Evolutionary conservation across 352 stramenopile species (phyloP).

Genomic region (Pythium scleroteichum): DNA sequence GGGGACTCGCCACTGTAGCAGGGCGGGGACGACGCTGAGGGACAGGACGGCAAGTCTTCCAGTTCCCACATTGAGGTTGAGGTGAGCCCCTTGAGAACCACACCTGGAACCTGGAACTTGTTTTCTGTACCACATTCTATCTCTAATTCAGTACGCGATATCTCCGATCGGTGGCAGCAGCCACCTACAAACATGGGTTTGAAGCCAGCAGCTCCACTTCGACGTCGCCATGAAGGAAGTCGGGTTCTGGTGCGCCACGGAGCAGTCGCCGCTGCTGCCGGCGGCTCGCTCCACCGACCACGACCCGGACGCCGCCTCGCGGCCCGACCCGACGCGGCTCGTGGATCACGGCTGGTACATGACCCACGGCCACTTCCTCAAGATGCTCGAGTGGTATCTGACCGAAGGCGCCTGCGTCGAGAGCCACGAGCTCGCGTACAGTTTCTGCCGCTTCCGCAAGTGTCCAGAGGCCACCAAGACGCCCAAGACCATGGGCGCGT

Average conservation of each 20-base stretch:
- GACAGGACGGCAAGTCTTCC: too few relatives aligned
- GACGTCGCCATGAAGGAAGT: slow-evolving; percentile 13
- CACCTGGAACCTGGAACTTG: too few relatives aligned
- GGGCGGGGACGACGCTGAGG: too few relatives aligned
- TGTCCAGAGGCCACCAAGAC: slow-evolving; percentile 40
- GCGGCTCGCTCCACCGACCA: slow-evolving; percentile 1
- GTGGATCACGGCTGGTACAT: slow-evolving; percentile 57
- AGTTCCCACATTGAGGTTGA: too few relatives aligned
- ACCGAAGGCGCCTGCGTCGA: slow-evolving; percentile 59
- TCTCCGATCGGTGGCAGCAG: too few relatives aligned
- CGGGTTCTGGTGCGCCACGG: slow-evolving; percentile 23
- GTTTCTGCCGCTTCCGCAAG: slow-evolving; percentile 67
- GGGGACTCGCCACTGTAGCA: too few relatives aligned
- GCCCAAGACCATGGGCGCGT: slow-evolving; percentile 64
- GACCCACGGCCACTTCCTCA: slow-evolving; percentile 24
- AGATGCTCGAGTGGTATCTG: slow-evolving; percentile 61
- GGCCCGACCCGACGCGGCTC: slow-evolving; percentile 47
- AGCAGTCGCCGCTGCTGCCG: slow-evolving; percentile 9
- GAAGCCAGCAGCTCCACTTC: neutral
- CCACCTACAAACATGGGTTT: neutral
- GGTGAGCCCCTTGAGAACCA: too few relatives aligned
- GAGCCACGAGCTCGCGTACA: slow-evolving; percentile 81
- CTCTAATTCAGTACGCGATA: too few relatives aligned
- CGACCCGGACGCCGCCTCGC: slow-evolving; percentile 19
- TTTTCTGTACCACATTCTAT: too few relatives aligned